Conservation (phyloP, 1,284 basidiomycete genomes). For the Ustilago cynodontis region DNA sequence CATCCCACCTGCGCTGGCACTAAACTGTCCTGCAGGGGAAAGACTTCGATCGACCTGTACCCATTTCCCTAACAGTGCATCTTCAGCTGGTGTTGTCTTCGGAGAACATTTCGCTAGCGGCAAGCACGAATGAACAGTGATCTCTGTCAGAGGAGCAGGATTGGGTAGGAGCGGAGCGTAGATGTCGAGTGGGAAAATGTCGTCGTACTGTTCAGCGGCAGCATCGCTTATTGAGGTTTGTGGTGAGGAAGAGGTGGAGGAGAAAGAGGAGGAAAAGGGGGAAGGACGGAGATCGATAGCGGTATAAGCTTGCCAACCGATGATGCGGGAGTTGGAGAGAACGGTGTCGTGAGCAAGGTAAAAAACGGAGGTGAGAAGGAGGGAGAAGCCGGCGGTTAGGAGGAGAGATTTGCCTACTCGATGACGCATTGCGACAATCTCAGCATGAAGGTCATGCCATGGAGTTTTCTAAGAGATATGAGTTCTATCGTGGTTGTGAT, state of each 20-base stretch:
- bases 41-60: slow-evolving; percentile 83
- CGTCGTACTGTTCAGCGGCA: slow-evolving; percentile 21
- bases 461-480: no score
- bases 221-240: not conserved
- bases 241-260: not conserved
- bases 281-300: slow-evolving; percentile 23
- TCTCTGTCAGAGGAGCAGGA: slow-evolving; percentile 75
- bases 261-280: slow-evolving; percentile 2
- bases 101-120: slow-evolving; percentile 78
- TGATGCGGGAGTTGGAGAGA: slow-evolving; percentile 30
- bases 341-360: slow-evolving; percentile 47
- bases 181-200: slow-evolving; percentile 55
- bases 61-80: slow-evolving; percentile 87
- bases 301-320: slow-evolving; percentile 56
- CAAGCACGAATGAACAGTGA: slow-evolving; percentile 79
- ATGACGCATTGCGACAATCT: slow-evolving; percentile 23
- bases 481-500: no score
- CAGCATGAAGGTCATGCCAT: no score
- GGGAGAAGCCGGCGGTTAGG: slow-evolving; percentile 39
- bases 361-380: slow-evolving; percentile 47
- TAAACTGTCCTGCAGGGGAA: slow-evolving; percentile 74
- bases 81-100: slow-evolving; percentile 77
- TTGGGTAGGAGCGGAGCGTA: slow-evolving; percentile 62
- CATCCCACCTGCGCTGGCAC: slow-evolving; percentile 27
- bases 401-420: slow-evolving; percentile 33